Evolutionary conservation across 192 early-diverging fungal genomes (phyloP), one percentile per base, ranked within the genome.

Genomic region (Funneliformis geosporum): DNA sequence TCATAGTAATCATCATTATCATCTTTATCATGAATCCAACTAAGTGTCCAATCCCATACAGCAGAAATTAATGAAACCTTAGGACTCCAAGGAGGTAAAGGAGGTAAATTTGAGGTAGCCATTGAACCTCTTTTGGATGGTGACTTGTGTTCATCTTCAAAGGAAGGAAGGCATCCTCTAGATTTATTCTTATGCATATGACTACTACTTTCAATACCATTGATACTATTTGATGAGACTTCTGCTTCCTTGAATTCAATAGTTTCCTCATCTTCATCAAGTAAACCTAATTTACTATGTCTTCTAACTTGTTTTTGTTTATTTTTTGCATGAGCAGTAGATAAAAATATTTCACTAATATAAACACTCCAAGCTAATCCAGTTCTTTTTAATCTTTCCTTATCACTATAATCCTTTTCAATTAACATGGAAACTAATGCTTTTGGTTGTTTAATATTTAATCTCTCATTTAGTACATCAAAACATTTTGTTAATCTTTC

Each of bases 291-390:
- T 47, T 12, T 39, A 50, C 25, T 11, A 38, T 44, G 40, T 8
- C 60, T 44, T 76, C 60, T 59, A 3, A 73, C 18, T 11, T 23
- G 10, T 27, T n/a, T 14, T 11, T 47, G 33, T 16, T n/a, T 60
- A n/a, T 61, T 75, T 2, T 8, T 44, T 59, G 38, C 12, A 50
- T 61, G 6, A 5, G 55, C n/a, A 21, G 60, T 75, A 42, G 42
- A 43, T 33, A 78, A n/a, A 46, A 78, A 78, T 66, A 78, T 28
- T 14, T 78, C 76, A 16, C 64, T 67, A 21, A 78, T 65, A 78
- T 67, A 78, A 39, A 44, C 33, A 78, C 42, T 78, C 76, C 76
- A 78, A 16, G 42, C 64, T 1, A 67, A 21, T 8, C 44, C 64
- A 8, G 64, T 47, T 47, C 47, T 67, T 42, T 75, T 61, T 16